A percentile compares a stretch with the other conserved stretches of the same genome.
Evolutionary conservation across 2,329 filamentous ascomycete genomes (phyloP).

Genomic region (Paradendryphiella salina): DNA sequence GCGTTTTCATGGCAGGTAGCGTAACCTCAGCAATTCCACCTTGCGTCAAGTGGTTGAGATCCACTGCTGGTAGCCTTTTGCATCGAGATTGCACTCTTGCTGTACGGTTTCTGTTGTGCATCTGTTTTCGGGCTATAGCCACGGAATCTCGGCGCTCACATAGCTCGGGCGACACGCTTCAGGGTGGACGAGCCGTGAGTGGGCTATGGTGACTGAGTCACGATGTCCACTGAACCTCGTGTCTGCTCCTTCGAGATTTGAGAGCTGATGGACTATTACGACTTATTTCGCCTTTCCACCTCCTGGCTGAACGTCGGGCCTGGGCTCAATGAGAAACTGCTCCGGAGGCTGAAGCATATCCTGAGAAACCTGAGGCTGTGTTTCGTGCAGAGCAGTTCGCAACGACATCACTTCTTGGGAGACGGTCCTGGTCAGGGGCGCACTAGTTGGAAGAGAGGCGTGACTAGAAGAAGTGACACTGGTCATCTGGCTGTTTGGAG

Average conservation of each 20-base stretch:
- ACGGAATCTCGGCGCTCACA: constrained; percentile 30
- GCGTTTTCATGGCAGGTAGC: constrained; percentile 9
- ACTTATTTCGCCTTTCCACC: constrained; percentile 5
- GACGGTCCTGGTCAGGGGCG: constrained; percentile 14
- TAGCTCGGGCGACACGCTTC: constrained; percentile 24
- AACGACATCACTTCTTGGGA: constrained; percentile 16
- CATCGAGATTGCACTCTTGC: background rate
- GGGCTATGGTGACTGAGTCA: constrained; percentile 39
- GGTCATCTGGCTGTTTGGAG: constrained; percentile 38
- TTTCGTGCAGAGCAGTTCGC: background rate
- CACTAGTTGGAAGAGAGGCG: constrained; percentile 30
- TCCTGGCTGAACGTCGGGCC: constrained; percentile 8
- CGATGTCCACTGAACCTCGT: constrained; percentile 37
- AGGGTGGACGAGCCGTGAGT: constrained; percentile 27
- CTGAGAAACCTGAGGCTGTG: background rate
- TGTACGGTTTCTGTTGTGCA: constrained; percentile 29
- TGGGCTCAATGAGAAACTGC: constrained; percentile 11
- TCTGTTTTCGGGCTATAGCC: constrained; percentile 32
- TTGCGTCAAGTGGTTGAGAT: background rate
- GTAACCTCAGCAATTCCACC: background rate
- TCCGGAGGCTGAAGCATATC: background rate
- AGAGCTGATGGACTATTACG: constrained; percentile 23
- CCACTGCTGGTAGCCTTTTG: background rate
- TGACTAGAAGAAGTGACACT: constrained; percentile 26
- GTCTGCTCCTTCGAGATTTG: constrained; percentile 36